Evolutionary conservation across 208 protist genomes (phyloP), one percentile per base, ranked within the genome.

Genomic region (Leishmania braziliensis): DNA sequence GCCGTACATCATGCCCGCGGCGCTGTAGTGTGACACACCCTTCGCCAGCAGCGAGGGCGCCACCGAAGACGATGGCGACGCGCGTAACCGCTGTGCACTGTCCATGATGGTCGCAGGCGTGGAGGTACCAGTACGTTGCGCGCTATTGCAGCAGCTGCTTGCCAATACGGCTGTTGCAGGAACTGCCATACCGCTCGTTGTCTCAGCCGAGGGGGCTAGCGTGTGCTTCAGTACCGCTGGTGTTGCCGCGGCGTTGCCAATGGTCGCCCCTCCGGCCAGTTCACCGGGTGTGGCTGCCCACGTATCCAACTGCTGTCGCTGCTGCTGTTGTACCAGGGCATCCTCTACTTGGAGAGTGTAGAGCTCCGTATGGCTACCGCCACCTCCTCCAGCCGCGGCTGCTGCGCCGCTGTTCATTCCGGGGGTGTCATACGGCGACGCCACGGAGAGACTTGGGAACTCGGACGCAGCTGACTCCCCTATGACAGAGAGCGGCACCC

Each of bases 1-100:
- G n/a, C 87, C 89, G 75, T 88, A 94, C 60, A 90, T 91, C 65
- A 46, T 79, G 81, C 77, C 81, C 8, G 77, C 77, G 2, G 23
- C 23, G 8, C 39, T 56, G 56, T 74, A 82, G 56, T 77, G 51
- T 18, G 54, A 53, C 46, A 29, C 56, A 29, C 50, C 51, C 58
- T 74, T 53, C 36, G 53, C 60, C 39, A 79, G 29, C 51, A 48
- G 58, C 9, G 43, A 46, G 18, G 63, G 33, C 0, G 68, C 23
- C n/a, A 43, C 20, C 12, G 58, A 36, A 8, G 50, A 5, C 1
- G 82, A 58, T 5, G 62, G 63, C 46, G 58, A 69, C 69, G 39
- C 46, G 46, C 26, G 69, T 36, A 10, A 29, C 69, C 69, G 39
- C 69, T 73, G 69, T 18, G 39, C 43, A 36, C 69, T 51, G 26